Evolutionary conservation across 2,329 filamentous ascomycete species (phyloP).

Genomic region (Juglanconis juglandina): DNA sequence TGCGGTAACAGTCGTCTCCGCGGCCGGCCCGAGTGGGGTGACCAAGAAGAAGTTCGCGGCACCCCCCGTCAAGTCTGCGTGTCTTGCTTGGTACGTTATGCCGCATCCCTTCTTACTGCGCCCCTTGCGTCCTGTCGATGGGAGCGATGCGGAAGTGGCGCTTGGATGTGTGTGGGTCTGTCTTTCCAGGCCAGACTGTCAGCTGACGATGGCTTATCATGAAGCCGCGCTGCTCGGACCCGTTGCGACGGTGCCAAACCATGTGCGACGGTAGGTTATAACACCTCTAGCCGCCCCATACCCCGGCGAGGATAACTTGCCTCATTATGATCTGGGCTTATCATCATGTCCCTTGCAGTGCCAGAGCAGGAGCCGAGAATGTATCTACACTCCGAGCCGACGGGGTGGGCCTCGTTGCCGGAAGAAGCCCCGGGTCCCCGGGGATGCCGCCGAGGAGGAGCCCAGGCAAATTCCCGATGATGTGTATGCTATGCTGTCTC

Average conservation of each 20-base stretch:
- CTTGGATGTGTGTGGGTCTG: background rate
- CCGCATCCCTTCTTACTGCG: slow-evolving; percentile 6
- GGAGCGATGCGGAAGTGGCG: background rate
- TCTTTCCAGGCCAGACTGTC: slow-evolving; percentile 11
- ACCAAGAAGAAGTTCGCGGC: slow-evolving; percentile 39
- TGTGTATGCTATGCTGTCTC: slow-evolving; percentile 20
- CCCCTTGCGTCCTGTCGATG: background rate
- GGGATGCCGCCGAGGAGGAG: slow-evolving; percentile 23
- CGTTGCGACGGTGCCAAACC: slow-evolving; percentile 44
- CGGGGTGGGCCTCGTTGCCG: slow-evolving; percentile 41
- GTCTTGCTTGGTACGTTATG: slow-evolving; percentile 44
- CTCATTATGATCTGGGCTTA: background rate
- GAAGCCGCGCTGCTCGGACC: slow-evolving; percentile 42
- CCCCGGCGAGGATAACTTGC: slow-evolving; percentile 3
- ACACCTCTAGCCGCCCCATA: background rate
- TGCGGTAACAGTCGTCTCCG: slow-evolving; percentile 4
- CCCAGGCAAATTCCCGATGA: slow-evolving; percentile 19
- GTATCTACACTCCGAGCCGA: slow-evolving; percentile 41
- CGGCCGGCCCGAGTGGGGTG: slow-evolving; percentile 12
- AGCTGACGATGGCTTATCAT: slow-evolving; percentile 8
- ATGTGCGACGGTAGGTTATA: slow-evolving; percentile 39
- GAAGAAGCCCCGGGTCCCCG: slow-evolving; percentile 31
- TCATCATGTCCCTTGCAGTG: slow-evolving; percentile 29
- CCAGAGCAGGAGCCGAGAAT: slow-evolving; percentile 36
- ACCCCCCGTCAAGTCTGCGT: slow-evolving; percentile 49